phyloP scores from a whole-genome alignment of 495 filamentous ascomycete genomes.

The Aspergillus cavernicola region DNA sequence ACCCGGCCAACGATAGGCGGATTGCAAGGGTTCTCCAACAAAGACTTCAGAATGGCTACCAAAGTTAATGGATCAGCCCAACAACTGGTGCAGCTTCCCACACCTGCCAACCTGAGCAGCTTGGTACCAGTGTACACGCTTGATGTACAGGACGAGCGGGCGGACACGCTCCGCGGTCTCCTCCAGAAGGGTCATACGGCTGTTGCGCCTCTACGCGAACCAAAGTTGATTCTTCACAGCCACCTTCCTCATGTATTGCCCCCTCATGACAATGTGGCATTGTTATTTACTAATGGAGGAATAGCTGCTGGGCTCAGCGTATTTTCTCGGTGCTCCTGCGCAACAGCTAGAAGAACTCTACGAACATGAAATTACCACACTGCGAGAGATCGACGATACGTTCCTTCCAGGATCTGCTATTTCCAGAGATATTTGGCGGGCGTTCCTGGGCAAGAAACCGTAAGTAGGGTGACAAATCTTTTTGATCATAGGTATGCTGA shows the following conservation, averaged over 20 bases:
- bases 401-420: slow-evolving; percentile 58
- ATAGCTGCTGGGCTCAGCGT: slow-evolving; percentile 62
- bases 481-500: too few species aligned
- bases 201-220: slow-evolving; percentile 5
- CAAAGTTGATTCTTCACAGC: slow-evolving; percentile 10
- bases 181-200: not conserved
- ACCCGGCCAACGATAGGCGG: too few species aligned
- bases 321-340: slow-evolving; percentile 60
- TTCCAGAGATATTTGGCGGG: slow-evolving; percentile 63
- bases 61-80: too few species aligned
- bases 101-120: too few species aligned
- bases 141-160: slow-evolving; percentile 4
- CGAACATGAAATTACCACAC: slow-evolving; percentile 54
- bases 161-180: not conserved
- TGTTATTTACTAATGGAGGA: not conserved
- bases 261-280: too few species aligned
- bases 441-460: slow-evolving; percentile 58
- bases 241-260: slow-evolving; percentile 10
- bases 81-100: too few species aligned
- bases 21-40: too few species aligned
- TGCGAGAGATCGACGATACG: slow-evolving; percentile 58
- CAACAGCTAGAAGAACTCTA: slow-evolving; percentile 64
- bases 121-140: too few species aligned
- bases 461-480: slow-evolving; percentile 7
- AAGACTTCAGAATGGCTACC: too few species aligned